Evolutionary conservation across 2,329 filamentous ascomycete genomes (phyloP), one percentile per base, ranked within the genome.

Genomic region (Apiospora marii): DNA sequence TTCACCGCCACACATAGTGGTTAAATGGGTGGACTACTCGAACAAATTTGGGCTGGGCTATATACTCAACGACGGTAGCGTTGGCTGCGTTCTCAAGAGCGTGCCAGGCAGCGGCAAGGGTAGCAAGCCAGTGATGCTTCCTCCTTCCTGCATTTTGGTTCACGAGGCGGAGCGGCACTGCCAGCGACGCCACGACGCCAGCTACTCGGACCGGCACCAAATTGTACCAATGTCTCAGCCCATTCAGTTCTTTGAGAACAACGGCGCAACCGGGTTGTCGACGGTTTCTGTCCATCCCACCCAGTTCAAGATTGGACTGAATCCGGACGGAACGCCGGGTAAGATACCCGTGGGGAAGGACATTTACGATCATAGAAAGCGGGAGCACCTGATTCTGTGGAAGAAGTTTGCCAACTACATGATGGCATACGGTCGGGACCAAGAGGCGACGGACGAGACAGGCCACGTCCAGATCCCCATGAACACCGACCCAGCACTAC

Each of bases 1-100:
- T 79, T 79, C 91, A 74, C 81, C 92, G 79, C 87, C 92, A 79
- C 83, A 91, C 79, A 89, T 92, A 64, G 90, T 92, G 16, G 89
- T 92, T 14, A 94, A 95, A 79, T 96, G 94, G 94, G 94, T 96
- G 8, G 94, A 96, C 80, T 96, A 96, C 81, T 94, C 93, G 73
- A 94, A 95, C 82, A 95, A 95, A 80, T 94, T 95, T 80, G 94
- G 94, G 16, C 87, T 96, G 22, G 94, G 94, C 48, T 96, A 96
- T 78, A 94, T 96, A 72, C 85, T 96, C 71, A 94, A 94, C 74
- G 93, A 96, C 75, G 93, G 94, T 43, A 94, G 91, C 74, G 91
- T 95, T 27, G 94, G 93, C 22, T 95, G 92, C 75, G 89, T 92
- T 68, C 84, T 91, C 69, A 85, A 87, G 34, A 88, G 88, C 72